Evolutionary conservation across 2,329 filamentous ascomycete genomes (phyloP).

Genomic region (Aspergillus sergii): DNA sequence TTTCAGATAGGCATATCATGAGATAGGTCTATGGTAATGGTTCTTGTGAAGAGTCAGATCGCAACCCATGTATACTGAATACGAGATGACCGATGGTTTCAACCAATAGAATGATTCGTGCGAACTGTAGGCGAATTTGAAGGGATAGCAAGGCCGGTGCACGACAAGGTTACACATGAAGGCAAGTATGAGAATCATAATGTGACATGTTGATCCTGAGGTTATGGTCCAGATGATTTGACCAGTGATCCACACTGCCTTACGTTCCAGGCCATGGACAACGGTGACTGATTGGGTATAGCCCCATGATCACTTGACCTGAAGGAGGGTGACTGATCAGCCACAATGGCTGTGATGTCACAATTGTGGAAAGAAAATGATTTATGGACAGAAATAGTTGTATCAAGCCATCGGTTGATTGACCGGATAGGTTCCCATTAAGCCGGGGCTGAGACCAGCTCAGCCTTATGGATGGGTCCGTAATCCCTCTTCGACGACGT

Average conservation of each 20-base stretch:
- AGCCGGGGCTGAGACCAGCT: background rate
- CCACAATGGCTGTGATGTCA: background rate
- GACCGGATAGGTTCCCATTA: background rate
- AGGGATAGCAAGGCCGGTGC: background rate
- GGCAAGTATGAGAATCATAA: background rate
- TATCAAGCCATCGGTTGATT: background rate
- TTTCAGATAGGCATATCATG: background rate
- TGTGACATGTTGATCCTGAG: background rate
- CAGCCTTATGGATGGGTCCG: slow-evolving; percentile 1
- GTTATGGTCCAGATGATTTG: background rate
- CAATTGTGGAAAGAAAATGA: background rate
- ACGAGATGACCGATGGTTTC: background rate
- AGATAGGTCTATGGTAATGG: background rate
- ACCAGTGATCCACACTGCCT: background rate
- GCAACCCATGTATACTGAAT: background rate
- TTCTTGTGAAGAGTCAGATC: background rate
- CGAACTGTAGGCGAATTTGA: background rate
- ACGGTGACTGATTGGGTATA: background rate
- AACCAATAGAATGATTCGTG: background rate
- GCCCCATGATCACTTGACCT: background rate
- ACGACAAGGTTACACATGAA: background rate
- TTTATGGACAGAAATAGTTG: background rate
- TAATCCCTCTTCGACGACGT: background rate
- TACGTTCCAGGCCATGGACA: background rate
- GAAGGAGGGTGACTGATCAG: background rate